Evolutionary conservation across 306 rosid genomes (phyloP).

Genomic region (Rubus parviflorus): DNA sequence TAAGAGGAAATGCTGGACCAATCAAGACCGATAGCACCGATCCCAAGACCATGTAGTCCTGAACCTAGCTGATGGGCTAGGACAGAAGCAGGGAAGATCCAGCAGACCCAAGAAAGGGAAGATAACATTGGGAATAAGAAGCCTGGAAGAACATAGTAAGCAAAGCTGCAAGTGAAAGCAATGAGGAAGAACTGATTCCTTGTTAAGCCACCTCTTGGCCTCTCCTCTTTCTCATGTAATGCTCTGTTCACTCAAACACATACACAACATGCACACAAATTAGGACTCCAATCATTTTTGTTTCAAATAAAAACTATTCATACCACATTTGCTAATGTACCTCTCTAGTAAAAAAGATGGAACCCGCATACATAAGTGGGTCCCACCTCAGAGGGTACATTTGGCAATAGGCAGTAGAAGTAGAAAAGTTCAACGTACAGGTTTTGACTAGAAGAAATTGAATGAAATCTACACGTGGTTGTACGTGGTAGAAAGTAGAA

Average conservation of each 20-base stretch:
- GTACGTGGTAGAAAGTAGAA: too few relatives aligned
- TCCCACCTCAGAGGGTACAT: too few relatives aligned
- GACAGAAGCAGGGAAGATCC: constrained; percentile 70
- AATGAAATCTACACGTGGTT: too few relatives aligned
- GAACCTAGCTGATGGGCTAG: constrained; percentile 76
- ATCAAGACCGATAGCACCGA: constrained; percentile 68
- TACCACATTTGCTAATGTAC: neutral
- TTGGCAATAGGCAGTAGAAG: too few relatives aligned
- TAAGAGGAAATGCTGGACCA: constrained; percentile 82
- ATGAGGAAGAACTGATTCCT: constrained; percentile 72
- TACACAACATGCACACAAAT: neutral
- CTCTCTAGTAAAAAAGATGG: too few relatives aligned
- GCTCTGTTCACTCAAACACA: constrained; percentile 46
- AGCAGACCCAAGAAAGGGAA: constrained; percentile 73
- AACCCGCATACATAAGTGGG: too few relatives aligned
- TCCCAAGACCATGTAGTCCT: constrained; percentile 76
- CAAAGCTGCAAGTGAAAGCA: constrained; percentile 67
- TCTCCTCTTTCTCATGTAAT: constrained; percentile 69
- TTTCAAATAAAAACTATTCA: neutral
- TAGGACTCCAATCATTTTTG: neutral
- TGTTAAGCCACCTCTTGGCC: constrained; percentile 51
- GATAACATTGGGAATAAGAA: constrained; percentile 72
- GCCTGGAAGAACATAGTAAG: constrained; percentile 74
- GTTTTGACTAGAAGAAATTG: too few relatives aligned
- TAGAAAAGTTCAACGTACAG: too few relatives aligned